Evolutionary conservation across 2,329 filamentous ascomycete genomes (phyloP).

Genomic region (Talaromyces sp.): DNA sequence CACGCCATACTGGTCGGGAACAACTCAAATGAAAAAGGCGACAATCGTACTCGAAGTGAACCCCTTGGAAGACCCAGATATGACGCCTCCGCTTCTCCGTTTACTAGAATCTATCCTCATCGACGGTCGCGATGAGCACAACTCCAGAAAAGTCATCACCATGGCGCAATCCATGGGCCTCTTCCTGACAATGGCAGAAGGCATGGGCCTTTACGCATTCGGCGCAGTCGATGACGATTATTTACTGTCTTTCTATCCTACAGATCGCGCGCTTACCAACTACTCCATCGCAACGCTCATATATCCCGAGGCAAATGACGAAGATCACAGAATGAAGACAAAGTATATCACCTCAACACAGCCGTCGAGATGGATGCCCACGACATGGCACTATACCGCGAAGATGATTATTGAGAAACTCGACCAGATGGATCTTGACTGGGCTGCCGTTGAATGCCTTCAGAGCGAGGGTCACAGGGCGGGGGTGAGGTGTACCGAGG

Average conservation of each 20-base stretch:
- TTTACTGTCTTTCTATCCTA: neutral
- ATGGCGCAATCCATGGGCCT: neutral
- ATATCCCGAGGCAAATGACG: neutral
- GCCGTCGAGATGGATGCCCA: neutral
- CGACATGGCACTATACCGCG: neutral
- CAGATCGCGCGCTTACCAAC: neutral
- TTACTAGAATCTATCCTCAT: neutral
- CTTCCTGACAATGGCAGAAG: neutral
- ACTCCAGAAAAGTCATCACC: neutral
- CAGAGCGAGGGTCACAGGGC: neutral
- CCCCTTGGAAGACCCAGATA: neutral
- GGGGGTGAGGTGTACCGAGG: neutral
- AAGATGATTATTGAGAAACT: neutral
- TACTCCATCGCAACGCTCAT: neutral
- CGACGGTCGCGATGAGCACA: neutral
- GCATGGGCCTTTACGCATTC: neutral
- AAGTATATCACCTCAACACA: neutral
- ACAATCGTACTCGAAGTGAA: no score
- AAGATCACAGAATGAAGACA: neutral
- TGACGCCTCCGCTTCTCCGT: neutral
- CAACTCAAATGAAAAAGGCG: no score
- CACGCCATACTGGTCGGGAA: neutral
- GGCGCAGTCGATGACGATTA: neutral
- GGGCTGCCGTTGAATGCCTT: constrained; percentile 13
- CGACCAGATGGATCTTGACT: neutral